These are phyloP conservation scores for Sarcodon sp. DNA, from an alignment of 768 basidiomycete genomes.

Conservation along the genomic window DNA sequence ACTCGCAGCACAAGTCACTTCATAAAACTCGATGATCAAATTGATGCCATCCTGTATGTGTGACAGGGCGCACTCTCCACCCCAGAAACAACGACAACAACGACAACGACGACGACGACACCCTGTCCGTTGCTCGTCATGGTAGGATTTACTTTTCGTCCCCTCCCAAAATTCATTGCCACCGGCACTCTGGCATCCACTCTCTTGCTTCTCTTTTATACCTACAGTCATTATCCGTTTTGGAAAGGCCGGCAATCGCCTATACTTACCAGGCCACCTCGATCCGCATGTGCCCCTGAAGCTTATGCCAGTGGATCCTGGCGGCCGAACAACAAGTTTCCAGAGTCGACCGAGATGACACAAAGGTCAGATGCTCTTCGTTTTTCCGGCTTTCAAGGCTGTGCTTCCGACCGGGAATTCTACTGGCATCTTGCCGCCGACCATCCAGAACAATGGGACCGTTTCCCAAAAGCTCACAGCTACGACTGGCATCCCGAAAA, in stretches of 20 bases:
- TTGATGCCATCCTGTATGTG: too few relatives aligned
- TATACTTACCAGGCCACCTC: not conserved
- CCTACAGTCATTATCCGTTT: not conserved
- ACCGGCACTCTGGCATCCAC: not conserved
- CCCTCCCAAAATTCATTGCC: too few relatives aligned
- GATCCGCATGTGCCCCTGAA: not conserved
- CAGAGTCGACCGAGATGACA: slow-evolving; percentile 16
- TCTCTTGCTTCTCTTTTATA: not conserved
- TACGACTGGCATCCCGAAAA: slow-evolving; percentile 41
- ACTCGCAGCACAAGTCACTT: too few relatives aligned
- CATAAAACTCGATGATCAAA: too few relatives aligned
- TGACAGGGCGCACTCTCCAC: too few relatives aligned
- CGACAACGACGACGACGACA: too few relatives aligned
- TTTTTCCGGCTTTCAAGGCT: slow-evolving; percentile 48
- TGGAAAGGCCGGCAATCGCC: not conserved
- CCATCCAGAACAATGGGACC: slow-evolving; percentile 28
- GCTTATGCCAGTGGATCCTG: not conserved
- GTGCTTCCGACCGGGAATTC: slow-evolving; percentile 49
- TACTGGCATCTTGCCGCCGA: slow-evolving; percentile 53
- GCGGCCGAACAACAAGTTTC: not conserved
- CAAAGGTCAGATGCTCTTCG: slow-evolving; percentile 28
- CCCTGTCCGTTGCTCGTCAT: too few relatives aligned
- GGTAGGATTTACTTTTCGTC: too few relatives aligned
- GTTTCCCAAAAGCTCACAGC: slow-evolving; percentile 39
- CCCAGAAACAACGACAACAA: too few relatives aligned